Evolutionary conservation across 2,329 filamentous ascomycete species (phyloP).

Genomic region (Talaromyces sp.): DNA sequence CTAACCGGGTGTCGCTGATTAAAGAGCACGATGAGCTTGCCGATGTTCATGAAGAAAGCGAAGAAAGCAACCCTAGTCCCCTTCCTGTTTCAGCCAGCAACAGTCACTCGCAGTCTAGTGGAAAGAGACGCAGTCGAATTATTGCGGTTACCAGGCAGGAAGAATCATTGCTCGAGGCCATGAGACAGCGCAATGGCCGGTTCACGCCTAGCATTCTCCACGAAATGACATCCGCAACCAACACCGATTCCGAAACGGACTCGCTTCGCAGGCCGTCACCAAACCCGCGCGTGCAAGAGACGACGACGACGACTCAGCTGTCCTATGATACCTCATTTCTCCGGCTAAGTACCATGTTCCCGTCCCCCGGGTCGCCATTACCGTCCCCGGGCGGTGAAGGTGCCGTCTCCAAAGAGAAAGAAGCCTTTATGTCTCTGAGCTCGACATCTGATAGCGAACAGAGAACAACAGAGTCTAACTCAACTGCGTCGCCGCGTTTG

Average conservation of each 20-base stretch:
- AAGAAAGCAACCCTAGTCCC: not conserved
- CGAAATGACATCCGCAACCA: constrained; percentile 12
- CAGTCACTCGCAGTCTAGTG: constrained; percentile 5
- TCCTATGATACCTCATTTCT: constrained; percentile 36
- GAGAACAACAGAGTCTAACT: constrained; percentile 21
- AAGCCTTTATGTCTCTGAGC: constrained; percentile 21
- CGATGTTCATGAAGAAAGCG: constrained; percentile 1
- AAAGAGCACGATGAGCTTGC: constrained; percentile 23
- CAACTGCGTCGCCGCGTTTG: constrained; percentile 22
- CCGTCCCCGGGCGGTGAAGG: constrained; percentile 18
- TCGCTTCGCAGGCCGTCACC: constrained; percentile 25
- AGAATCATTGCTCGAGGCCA: constrained; percentile 45
- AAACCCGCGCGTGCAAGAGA: constrained; percentile 24
- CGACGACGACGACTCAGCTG: not conserved
- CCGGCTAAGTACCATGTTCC: constrained; percentile 30
- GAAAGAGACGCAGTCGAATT: constrained; percentile 38
- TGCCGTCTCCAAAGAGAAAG: constrained; percentile 22
- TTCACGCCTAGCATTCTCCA: constrained; percentile 39
- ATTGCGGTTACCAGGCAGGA: constrained; percentile 51
- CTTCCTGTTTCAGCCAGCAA: not conserved
- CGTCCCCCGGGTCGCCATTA: constrained; percentile 12
- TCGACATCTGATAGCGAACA: constrained; percentile 30
- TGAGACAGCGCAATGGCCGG: constrained; percentile 43
- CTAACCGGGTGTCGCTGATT: constrained; percentile 28
- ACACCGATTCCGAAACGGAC: constrained; percentile 19